These are phyloP conservation scores for Capsicum chinense DNA, from an alignment of 257 asterid genomes.

Conservation along the genomic window DNA sequence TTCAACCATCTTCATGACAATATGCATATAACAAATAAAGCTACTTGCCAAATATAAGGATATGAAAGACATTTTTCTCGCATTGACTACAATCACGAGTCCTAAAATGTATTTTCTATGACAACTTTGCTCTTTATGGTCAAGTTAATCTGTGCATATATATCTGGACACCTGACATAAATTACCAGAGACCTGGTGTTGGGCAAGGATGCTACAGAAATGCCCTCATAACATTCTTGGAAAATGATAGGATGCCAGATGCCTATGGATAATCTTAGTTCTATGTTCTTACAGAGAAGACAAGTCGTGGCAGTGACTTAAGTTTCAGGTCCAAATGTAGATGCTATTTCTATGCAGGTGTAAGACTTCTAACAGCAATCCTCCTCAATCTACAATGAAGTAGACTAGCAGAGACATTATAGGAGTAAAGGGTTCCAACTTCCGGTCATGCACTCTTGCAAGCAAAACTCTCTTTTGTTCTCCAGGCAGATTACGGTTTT, in stretches of 20 bases:
- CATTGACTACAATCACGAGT: neutral
- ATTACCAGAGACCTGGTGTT: neutral
- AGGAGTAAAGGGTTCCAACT: slow-evolving; percentile 3
- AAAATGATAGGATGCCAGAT: slow-evolving; percentile 7
- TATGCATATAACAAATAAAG: slow-evolving; percentile 15
- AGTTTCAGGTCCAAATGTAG: slow-evolving; percentile 26
- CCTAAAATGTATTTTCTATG: slow-evolving; percentile 3
- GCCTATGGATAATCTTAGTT: slow-evolving; percentile 15
- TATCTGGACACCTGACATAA: neutral
- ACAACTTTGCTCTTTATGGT: neutral
- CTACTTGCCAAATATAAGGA: slow-evolving; percentile 18
- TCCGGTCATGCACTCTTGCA: slow-evolving; percentile 20
- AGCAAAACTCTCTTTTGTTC: neutral
- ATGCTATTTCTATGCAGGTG: slow-evolving; percentile 22
- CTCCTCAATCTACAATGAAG: slow-evolving; percentile 24
- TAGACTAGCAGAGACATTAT: slow-evolving; percentile 13
- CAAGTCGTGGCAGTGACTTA: slow-evolving; percentile 11
- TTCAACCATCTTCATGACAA: slow-evolving; percentile 6
- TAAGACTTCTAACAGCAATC: slow-evolving; percentile 19
- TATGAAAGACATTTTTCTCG: neutral
- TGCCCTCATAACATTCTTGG: slow-evolving; percentile 10
- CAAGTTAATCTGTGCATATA: neutral
- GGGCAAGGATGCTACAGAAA: slow-evolving; percentile 20
- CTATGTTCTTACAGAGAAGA: neutral
- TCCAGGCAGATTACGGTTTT: neutral